A percentile compares a stretch with the other conserved stretches of the same genome.
phyloP scores from a whole-genome alignment of 1,284 basidiomycete genomes.

The Papiliotrema terrestris region DNA sequence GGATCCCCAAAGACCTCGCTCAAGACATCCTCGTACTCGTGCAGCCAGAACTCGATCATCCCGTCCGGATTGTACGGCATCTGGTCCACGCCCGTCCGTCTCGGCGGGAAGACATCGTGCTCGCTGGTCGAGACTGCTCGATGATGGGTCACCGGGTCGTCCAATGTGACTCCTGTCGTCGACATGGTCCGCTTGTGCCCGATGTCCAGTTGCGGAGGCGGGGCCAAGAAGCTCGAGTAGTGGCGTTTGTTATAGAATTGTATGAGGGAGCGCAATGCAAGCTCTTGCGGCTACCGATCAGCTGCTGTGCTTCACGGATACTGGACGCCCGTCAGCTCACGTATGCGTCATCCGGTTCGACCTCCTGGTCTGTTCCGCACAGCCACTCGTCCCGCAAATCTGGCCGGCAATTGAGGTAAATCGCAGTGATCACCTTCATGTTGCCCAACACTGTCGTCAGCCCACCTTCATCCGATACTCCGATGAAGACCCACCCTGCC shows the following conservation, averaged over 20 bases:
- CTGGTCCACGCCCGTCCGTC: constrained; percentile 32
- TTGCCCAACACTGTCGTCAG: constrained; percentile 61
- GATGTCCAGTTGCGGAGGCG: constrained; percentile 21
- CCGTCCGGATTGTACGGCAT: constrained; percentile 53
- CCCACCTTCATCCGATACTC: constrained; percentile 5
- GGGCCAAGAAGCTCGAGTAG: constrained; percentile 30
- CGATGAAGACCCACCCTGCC: constrained; percentile 66
- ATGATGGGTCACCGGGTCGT: constrained; percentile 24
- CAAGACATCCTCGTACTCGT: constrained; percentile 56
- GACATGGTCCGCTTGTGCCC: constrained; percentile 27
- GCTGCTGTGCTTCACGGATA: neutral
- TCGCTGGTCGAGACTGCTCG: constrained; percentile 27
- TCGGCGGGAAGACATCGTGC: constrained; percentile 54
- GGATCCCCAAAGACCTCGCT: constrained; percentile 52
- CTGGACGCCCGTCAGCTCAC: constrained; percentile 14
- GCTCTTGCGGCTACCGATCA: constrained; percentile 75
- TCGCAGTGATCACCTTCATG: constrained; percentile 99
- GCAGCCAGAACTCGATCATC: constrained; percentile 54
- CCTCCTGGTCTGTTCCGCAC: constrained; percentile 87
- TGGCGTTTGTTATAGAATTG: constrained; percentile 66
- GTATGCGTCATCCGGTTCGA: constrained; percentile 62
- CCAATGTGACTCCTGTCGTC: constrained; percentile 23
- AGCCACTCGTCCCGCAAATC: constrained; percentile 98
- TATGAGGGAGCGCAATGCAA: constrained; percentile 88
- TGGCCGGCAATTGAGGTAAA: constrained; percentile 94